These are phyloP conservation scores for Paramecium octaurelia DNA, from an alignment of 73 alveolate genomes.

Conservation along the genomic window DNA sequence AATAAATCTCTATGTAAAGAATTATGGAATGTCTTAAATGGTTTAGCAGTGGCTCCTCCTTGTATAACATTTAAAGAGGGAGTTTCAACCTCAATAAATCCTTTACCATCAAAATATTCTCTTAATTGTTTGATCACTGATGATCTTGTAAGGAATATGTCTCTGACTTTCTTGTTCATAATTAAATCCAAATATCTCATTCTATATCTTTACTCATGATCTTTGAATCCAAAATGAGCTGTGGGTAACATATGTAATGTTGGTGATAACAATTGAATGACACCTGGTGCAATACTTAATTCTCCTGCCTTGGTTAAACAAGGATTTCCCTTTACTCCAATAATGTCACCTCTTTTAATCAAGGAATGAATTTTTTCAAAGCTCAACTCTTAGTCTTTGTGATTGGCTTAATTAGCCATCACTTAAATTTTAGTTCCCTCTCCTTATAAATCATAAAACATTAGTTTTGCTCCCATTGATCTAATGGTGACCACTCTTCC, in stretches of 20 bases:
- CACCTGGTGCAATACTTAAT: constrained; percentile 80
- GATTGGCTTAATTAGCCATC: constrained; percentile 73
- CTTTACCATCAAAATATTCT: constrained; percentile 86
- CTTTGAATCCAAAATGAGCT: constrained; percentile 90
- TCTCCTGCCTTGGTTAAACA: constrained; percentile 96
- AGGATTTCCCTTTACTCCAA: constrained; percentile 95
- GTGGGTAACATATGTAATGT: constrained; percentile 93
- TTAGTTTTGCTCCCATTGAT: constrained; percentile 84
- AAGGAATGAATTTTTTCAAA: constrained; percentile 71
- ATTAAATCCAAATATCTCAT: constrained; percentile 97
- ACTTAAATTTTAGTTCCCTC: constrained; percentile 94
- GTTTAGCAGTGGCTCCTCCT: constrained; percentile 99
- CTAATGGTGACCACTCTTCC: constrained; percentile 95
- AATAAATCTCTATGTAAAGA: constrained; percentile 93
- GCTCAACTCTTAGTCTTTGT: constrained; percentile 63
- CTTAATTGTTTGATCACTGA: constrained; percentile 91
- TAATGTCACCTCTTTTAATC: constrained; percentile 92
- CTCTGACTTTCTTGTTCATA: constrained; percentile 83
- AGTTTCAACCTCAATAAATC: constrained; percentile 98
- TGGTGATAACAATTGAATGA: constrained; percentile 78
- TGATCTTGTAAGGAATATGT: constrained; percentile 89
- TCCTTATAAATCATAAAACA: constrained; percentile 90
- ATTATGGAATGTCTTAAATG: constrained; percentile 99
- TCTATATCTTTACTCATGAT: constrained; percentile 95
- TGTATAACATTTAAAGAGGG: constrained; percentile 99